phyloP scores from a whole-genome alignment of 768 basidiomycete species.

The Hygrocybe coccinea region DNA sequence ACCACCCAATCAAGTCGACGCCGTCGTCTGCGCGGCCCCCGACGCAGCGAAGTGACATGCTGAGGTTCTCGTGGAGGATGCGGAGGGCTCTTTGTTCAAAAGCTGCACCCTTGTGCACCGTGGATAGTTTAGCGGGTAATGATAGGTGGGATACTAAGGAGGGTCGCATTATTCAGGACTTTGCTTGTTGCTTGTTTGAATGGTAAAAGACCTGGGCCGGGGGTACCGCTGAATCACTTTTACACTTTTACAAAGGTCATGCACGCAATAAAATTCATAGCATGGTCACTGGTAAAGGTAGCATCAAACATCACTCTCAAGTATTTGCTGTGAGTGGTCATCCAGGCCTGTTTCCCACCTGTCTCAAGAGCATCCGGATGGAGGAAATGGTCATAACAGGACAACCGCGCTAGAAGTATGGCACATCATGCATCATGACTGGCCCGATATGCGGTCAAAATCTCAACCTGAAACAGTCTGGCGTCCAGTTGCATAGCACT shows the following conservation, averaged over 20 bases:
- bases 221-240: no score
- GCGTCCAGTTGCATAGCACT: constrained; percentile 60
- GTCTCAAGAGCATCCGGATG: constrained; percentile 48
- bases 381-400: no score
- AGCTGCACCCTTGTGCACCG: constrained; percentile 51
- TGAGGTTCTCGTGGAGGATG: constrained; percentile 58
- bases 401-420: no score
- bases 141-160: background rate
- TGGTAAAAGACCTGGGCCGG: no score
- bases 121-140: background rate
- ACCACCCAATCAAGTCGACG: constrained; percentile 86
- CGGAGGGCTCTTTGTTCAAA: constrained; percentile 70
- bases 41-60: constrained; percentile 74
- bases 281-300: background rate
- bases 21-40: constrained; percentile 91
- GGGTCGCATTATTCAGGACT: no score
- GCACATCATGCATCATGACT: constrained; percentile 66
- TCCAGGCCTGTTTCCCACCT: constrained; percentile 40
- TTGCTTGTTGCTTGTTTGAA: background rate
- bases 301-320: constrained; percentile 12
- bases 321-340: constrained; percentile 27
- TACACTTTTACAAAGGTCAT: no score
- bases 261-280: no score
- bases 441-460: constrained; percentile 60
- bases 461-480: constrained; percentile 66